These are phyloP conservation scores for Hymenoscyphus fraxineus DNA, from an alignment of 2,329 filamentous ascomycete genomes.

Conservation along the genomic window DNA sequence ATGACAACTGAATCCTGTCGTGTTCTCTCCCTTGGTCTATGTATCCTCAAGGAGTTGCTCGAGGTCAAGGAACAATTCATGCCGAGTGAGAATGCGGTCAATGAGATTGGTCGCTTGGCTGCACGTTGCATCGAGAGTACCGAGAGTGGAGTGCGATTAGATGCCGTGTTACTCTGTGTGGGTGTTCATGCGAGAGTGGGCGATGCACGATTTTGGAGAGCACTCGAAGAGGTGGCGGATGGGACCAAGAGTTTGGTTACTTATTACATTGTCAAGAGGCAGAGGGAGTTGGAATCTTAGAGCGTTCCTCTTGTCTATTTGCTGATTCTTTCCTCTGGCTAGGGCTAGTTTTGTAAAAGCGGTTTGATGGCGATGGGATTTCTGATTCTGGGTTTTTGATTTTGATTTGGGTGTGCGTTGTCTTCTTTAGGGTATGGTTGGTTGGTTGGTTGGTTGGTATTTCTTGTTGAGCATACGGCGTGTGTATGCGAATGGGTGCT, in stretches of 20 bases:
- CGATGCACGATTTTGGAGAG: constrained; percentile 63
- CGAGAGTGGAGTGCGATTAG: constrained; percentile 64
- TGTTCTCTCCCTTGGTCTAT: constrained; percentile 59
- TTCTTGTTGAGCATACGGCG: not conserved
- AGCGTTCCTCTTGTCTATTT: too few relatives aligned
- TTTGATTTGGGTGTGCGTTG: not conserved
- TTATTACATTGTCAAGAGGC: constrained; percentile 73
- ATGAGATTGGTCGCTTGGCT: constrained; percentile 48
- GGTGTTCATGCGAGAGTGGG: constrained; percentile 62
- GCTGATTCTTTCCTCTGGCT: too few relatives aligned
- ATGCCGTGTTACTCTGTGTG: constrained; percentile 76
- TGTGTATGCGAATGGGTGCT: too few relatives aligned
- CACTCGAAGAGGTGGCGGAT: constrained; percentile 60
- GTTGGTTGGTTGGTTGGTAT: not conserved
- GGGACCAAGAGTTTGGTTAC: constrained; percentile 74
- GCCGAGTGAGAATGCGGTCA: constrained; percentile 49
- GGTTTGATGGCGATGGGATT: not conserved
- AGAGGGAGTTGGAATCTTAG: constrained; percentile 46
- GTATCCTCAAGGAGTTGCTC: constrained; percentile 58
- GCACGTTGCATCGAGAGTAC: constrained; percentile 56
- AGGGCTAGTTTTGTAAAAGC: too few relatives aligned
- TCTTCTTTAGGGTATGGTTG: not conserved
- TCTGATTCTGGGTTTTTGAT: not conserved
- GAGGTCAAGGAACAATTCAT: constrained; percentile 41
- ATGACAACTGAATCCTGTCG: constrained; percentile 46